Conservation (phyloP, 2,329 filamentous ascomycete genomes). For the Paramyrothecium sp. region DNA sequence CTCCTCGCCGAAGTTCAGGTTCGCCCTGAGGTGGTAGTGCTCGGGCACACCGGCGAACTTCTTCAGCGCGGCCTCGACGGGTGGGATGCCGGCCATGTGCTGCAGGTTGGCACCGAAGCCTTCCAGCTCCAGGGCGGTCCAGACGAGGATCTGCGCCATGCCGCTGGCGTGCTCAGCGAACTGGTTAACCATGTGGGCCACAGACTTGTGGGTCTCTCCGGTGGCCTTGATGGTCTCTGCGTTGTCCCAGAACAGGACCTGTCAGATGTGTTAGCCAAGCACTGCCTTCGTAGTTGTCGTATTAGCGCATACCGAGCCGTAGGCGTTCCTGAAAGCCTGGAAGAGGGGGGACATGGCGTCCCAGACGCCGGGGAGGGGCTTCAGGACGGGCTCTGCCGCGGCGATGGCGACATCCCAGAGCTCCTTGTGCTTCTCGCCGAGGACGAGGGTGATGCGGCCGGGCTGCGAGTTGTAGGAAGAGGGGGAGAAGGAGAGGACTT, state of each 20-base stretch:
- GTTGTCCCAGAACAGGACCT: conserved; percentile 22
- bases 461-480: conserved; percentile 22
- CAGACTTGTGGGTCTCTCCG: conserved; percentile 11
- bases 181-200: conserved; percentile 14
- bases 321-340: conserved; percentile 14
- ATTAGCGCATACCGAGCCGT: conserved; percentile 21
- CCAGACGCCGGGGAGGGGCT: conserved; percentile 16
- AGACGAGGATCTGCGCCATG: conserved; percentile 18
- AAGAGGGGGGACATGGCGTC: conserved; percentile 12
- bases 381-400: conserved; percentile 13
- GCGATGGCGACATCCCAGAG: conserved; percentile 17
- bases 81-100: conserved; percentile 19
- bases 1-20: conserved; percentile 19
- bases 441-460: conserved; percentile 15
- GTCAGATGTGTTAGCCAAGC: neutral
- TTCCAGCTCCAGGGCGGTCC: conserved; percentile 20
- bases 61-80: conserved; percentile 15
- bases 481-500: conserved; percentile 17
- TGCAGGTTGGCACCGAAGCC: conserved; percentile 21
- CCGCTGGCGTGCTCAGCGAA: conserved; percentile 15
- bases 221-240: conserved; percentile 13
- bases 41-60: conserved; percentile 14
- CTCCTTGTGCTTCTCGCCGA: conserved; percentile 18
- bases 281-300: too few species aligned
- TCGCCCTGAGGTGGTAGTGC: conserved; percentile 15